Evolutionary conservation across 805 yeast species (phyloP).

Genomic region (Sugiyamaella lignohabitans): DNA sequence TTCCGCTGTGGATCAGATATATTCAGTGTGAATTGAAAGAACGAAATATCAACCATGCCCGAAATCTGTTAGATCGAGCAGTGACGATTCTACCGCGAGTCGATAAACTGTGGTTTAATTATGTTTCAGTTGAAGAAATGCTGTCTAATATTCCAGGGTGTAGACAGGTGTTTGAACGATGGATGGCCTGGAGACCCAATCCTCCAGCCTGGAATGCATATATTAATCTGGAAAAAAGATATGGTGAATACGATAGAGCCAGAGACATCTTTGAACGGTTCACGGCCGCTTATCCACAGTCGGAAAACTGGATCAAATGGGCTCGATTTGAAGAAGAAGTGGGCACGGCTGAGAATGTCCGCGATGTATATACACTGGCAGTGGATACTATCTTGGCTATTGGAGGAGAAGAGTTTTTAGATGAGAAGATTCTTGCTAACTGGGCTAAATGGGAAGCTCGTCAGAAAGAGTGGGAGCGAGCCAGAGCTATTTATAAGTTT

Average conservation of each 20-base stretch:
- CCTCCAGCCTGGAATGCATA: constrained; percentile 67
- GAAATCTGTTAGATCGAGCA: constrained; percentile 77
- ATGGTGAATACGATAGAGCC: constrained; percentile 50
- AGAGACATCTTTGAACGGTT: constrained; percentile 54
- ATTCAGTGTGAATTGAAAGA: constrained; percentile 68
- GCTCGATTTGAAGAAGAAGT: constrained; percentile 56
- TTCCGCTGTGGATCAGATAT: constrained; percentile 83
- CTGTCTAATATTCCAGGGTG: constrained; percentile 57
- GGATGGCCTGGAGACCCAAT: constrained; percentile 75
- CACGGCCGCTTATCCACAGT: constrained; percentile 45
- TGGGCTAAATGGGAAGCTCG: constrained; percentile 73
- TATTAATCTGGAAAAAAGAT: constrained; percentile 64
- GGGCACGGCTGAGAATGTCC: constrained; percentile 41
- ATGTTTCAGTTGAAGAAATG: constrained; percentile 76
- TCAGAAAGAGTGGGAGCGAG: constrained; percentile 55
- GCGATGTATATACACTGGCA: constrained; percentile 63
- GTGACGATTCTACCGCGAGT: constrained; percentile 66
- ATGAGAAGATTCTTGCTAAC: constrained; percentile 36
- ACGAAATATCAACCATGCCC: constrained; percentile 77
- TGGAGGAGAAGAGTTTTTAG: constrained; percentile 25
- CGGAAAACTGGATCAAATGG: constrained; percentile 71
- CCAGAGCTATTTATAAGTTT: constrained; percentile 48
- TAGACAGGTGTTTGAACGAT: constrained; percentile 60
- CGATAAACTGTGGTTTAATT: constrained; percentile 81
- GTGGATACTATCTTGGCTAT: constrained; percentile 44